Evolutionary conservation across 2,329 filamentous ascomycete genomes (phyloP), one percentile per base, ranked within the genome.

Genomic region (Cryoendolithus antarcticus): DNA sequence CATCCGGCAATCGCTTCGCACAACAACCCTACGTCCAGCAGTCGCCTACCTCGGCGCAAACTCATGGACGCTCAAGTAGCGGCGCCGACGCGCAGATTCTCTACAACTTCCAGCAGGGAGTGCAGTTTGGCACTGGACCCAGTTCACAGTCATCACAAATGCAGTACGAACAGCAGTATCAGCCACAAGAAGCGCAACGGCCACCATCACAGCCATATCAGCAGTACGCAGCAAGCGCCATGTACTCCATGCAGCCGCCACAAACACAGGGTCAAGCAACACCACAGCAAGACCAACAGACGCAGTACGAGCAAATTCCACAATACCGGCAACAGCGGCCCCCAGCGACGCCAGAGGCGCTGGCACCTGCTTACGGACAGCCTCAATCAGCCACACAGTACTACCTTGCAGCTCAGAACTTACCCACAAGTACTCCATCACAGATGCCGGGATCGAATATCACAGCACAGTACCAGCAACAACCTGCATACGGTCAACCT

Each of bases 171-270:
- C 44, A 50, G 29, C 45, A 49, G 24, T 38, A 52, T 38, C 43
- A 43, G 30, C 46, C 74, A 74, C 52, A 65, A 75, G 37, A 77
- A 78, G 51, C 86, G 83, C 60, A 66, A 40, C 45, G 54, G 42
- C 50, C 45, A 69, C 43, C 72, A 56, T 44, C 61, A 62, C 65
- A 60, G 66, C 58, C 82, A 74, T 67, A 77, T 67, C 53, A 62
- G 31, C 60, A 61, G 42, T 77, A 77, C 52, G 68, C 77, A 39
- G 65, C 74, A 40, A 74, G 75, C 47, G 77, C 89, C 66, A 80
- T 91, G 72, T 93, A 93, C 68, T 80, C 78, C 64, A 80, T 88
- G 54, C 67, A 72, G 56, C 77, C 79, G 58, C 67, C 76, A 54
- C 64, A 70, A 47, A 74, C 75, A 19, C 15, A 19, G 15, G 15